These are phyloP conservation scores for Yarrowia sp. DNA, from an alignment of 805 yeast genomes.

Conservation along the genomic window DNA sequence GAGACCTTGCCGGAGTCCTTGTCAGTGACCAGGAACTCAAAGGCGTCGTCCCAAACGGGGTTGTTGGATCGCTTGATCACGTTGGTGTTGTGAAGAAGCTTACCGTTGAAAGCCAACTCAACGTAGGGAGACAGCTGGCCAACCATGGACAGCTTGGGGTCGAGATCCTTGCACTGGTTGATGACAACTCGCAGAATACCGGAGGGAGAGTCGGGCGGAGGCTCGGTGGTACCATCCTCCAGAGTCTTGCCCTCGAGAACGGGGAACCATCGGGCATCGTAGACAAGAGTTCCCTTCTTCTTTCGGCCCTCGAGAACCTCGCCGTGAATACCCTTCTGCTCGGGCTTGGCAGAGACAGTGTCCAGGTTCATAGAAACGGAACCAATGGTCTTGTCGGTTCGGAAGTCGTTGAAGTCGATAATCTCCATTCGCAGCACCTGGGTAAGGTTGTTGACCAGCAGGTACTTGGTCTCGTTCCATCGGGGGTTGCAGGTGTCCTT, in stretches of 20 bases:
- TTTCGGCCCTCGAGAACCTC: slow-evolving; percentile 81
- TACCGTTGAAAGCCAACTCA: slow-evolving; percentile 72
- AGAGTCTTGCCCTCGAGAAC: slow-evolving; percentile 60
- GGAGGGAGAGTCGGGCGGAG: slow-evolving; percentile 91
- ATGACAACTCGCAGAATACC: slow-evolving; percentile 83
- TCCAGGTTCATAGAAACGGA: slow-evolving; percentile 75
- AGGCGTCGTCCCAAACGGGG: slow-evolving; percentile 69
- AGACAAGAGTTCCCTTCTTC: slow-evolving; percentile 75
- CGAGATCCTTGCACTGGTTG: slow-evolving; percentile 64
- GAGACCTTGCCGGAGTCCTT: slow-evolving; percentile 74
- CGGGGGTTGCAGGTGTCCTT: slow-evolving; percentile 72
- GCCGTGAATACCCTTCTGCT: slow-evolving; percentile 57
- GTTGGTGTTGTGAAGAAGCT: slow-evolving; percentile 63
- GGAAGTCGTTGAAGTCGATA: slow-evolving; percentile 77
- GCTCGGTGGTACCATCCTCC: slow-evolving; percentile 82
- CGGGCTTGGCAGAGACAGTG: slow-evolving; percentile 59
- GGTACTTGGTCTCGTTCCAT: slow-evolving; percentile 81
- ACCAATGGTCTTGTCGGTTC: slow-evolving; percentile 83
- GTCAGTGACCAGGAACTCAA: slow-evolving; percentile 74
- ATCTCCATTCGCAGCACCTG: slow-evolving; percentile 81
- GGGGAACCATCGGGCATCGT: slow-evolving; percentile 78
- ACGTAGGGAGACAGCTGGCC: slow-evolving; percentile 69
- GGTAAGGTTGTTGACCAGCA: slow-evolving; percentile 74
- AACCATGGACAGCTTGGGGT: slow-evolving; percentile 52
- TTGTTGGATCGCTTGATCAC: slow-evolving; percentile 65